Evolutionary conservation across 176 grass and related monocot genomes (phyloP), one percentile per base, ranked within the genome.

Genomic region (Chrysopogon serrulatus): DNA sequence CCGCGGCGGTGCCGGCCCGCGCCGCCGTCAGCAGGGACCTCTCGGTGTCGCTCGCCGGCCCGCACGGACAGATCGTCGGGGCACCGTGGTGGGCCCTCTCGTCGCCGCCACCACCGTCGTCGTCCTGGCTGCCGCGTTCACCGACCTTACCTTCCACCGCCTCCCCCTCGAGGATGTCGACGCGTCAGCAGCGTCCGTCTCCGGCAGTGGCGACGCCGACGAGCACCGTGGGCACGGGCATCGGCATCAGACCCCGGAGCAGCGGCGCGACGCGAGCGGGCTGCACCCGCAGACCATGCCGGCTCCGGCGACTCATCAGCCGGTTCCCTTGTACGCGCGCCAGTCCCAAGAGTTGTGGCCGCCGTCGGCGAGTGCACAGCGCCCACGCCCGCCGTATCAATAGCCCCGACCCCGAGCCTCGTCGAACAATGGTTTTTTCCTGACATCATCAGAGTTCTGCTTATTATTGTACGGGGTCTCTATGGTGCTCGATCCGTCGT

Each of bases 51-150:
- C 81, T 97, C 10, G 90, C 95, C 0, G 90, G 90, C 0, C 90
- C 92, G 36, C 86, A 89, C 71, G 95, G 95, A 24, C 95, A 92
- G 90, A 80, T 97, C 72, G 33, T 97, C 28, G 95, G 95, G 95
- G 95, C 17, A 84, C 86, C 16, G 86, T 92, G 6, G 88, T 74
- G 0, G 95, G 92, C 0, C 95, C 92, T 1, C 83, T 97, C 31
- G 4, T 97, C 27, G 90, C 95, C n/a, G 90, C 88, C 3, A 86
- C 81, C 31, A 91, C 92, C 23, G 95, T 97, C 30, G 82, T 91
- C 3, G 6, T 84, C 66, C 39, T 87, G 16, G 84, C 85, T 13
- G 84, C 85, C 77, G 65, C 84, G 26, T 79, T 87, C 79, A 80
- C 71, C 31, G 36, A 79, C 71, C 85, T 88, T 2, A 83, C 76